Base-by-base conservation (phyloP, 495 filamentous ascomycete species). In the Penicillium ucsense region DNA sequence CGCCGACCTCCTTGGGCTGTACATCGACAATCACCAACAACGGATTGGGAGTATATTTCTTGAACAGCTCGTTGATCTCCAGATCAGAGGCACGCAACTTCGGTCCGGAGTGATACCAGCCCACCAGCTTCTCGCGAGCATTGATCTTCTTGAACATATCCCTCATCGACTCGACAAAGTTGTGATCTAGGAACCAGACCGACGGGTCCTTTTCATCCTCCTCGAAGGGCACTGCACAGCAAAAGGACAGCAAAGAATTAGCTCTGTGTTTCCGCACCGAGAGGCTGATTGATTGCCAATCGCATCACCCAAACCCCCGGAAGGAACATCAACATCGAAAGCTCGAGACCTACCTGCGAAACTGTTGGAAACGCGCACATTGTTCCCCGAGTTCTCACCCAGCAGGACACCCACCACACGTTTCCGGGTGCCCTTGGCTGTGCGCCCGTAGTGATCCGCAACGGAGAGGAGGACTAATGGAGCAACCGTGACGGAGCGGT, bases 81-180 rank as follows among this genome's bases (percentile, higher is more conserved):
- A 97, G 77, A 78, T 98, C 92, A 36, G 90, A 95, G 46, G 90
- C 94, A 54, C 92, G 83, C 57, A 98, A 76, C 74, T 98, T 98
- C 27, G 92, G 92, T 42, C 92, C 92, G 6, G 94, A 95, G 67
- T 98, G 92, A 70, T 98, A 98, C 92, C 92, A 98, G 67, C 92
- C 92, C 74, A 98, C 90, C 62, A 98, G 78, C 82, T 98, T 98
- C 73, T 98, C 92, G 46, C 89, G 77, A 48, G 92, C 92, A 75
- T 98, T 98, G 74, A 98, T 89, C 72, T 97, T 97, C 79, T 98
- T 98, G 77, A 98, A 98, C 92, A 98, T 98, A 70, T 98, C 92
- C 76, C 90, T 92, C 92, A 98, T 98, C 53, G 84, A 87, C 70
- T 98, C 94, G 66, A 98, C 86, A 61, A 95, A 98, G 76, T 98